Evolutionary conservation across 2,329 filamentous ascomycete species (phyloP), one percentile per base, ranked within the genome.

Genomic region (Furcasterigmium sp.): DNA sequence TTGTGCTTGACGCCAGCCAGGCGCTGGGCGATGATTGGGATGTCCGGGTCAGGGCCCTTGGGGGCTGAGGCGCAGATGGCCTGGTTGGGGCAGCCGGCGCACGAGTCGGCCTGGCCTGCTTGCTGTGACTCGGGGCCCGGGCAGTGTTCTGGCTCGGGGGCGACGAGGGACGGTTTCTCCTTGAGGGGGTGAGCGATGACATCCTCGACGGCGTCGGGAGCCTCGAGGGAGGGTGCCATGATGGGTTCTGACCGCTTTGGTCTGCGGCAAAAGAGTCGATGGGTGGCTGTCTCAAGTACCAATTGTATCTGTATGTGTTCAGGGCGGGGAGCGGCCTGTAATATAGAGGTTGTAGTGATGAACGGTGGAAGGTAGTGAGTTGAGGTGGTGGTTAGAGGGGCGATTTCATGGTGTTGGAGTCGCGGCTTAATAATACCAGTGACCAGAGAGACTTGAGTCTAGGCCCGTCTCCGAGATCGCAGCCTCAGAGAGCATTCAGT

Each of bases 111-210:
- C 46, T 73, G 74, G 49, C 82, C 82, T 44, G 82, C 82, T 52
- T 78, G 68, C 51, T 88, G 74, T 13, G 85, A 89, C 59, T 91
- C 87, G 4, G 88, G 93, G 1, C 93, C 93, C 3, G 91, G 91
- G 59, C 93, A 98, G 72, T 97, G 91, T 66, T 97, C 90, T 69
- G 91, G 91, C 61, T 97, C 91, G 32, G 93, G 91, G 17, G 93
- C 93, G 50, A 97, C 87, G 42, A 98, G 85, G 50, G 88, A 77
- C 2, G 91, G 90, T 41, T 87, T 84, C 43, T 79, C 73, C 63
- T 90, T 90, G 44, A 91, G 72, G 8, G 87, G 85, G 58, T 87
- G 84, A 53, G 81, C 72, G 53, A 95, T 71, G 49, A 90, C 84
- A 46, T 88, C 83, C 49, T 83, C 73, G 41, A 83, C 73, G 30